phyloP scores from a whole-genome alignment of 1,284 basidiomycete genomes.

The Ceratobasidium sp. region DNA sequence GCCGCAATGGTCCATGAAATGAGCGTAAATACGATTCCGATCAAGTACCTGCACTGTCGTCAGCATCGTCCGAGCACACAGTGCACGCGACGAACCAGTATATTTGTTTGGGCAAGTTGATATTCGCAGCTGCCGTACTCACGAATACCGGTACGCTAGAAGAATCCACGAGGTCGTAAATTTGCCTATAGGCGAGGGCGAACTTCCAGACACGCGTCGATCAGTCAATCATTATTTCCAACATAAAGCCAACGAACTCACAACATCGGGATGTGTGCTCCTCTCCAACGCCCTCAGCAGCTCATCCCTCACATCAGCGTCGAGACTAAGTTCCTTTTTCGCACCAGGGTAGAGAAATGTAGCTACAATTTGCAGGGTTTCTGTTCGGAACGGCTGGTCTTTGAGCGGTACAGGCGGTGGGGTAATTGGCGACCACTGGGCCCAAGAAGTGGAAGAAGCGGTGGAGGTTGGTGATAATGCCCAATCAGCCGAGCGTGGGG shows the following conservation, averaged over 20 bases:
- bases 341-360: conserved; percentile 52
- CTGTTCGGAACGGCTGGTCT: conserved; percentile 48
- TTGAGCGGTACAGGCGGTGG: conserved; percentile 20
- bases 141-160: conserved; percentile 50
- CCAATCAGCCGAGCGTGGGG: conserved; percentile 2
- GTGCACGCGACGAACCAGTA: conserved; percentile 49
- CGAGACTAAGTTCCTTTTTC: conserved; percentile 51
- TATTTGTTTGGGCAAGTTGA: conserved; percentile 53
- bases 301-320: conserved; percentile 49
- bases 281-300: conserved; percentile 47
- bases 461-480: neutral
- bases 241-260: conserved; percentile 43
- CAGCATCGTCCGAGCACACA: neutral
- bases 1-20: conserved; percentile 47
- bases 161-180: conserved; percentile 48
- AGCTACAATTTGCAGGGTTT: conserved; percentile 50
- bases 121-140: conserved; percentile 47
- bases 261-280: conserved; percentile 53
- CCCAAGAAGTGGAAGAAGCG: conserved; percentile 4
- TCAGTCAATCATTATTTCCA: neutral
- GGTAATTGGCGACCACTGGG: conserved; percentile 9
- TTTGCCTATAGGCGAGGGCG: conserved; percentile 49
- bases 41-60: conserved; percentile 10
- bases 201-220: conserved; percentile 48
- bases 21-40: conserved; percentile 40